phyloP scores from a whole-genome alignment of 2,329 filamentous ascomycete species.

The Emericellopsis atlantica region DNA sequence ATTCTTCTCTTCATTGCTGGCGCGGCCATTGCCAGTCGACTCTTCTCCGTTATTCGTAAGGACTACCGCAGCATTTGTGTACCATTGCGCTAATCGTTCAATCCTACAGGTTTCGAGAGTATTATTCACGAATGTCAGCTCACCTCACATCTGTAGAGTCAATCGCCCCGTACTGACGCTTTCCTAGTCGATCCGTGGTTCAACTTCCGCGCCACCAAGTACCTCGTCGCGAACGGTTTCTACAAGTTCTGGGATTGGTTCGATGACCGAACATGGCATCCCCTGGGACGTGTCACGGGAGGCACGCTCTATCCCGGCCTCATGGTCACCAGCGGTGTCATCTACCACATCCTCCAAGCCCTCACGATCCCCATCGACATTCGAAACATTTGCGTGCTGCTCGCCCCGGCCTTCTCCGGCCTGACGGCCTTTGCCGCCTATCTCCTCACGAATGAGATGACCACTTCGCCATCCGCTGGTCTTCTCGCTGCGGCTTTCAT shows the following conservation, averaged over 20 bases:
- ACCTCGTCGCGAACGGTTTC: slow-evolving; percentile 92
- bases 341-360: slow-evolving; percentile 86
- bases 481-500: slow-evolving; percentile 91
- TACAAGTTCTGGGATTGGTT: slow-evolving; percentile 99
- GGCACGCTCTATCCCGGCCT: slow-evolving; percentile 97
- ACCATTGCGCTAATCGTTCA: neutral
- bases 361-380: slow-evolving; percentile 92
- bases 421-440: slow-evolving; percentile 89
- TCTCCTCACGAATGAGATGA: slow-evolving; percentile 95
- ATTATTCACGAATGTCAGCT: slow-evolving; percentile 98
- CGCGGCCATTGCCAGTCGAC: slow-evolving; percentile 80
- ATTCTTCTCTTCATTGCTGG: slow-evolving; percentile 87
- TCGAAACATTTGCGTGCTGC: slow-evolving; percentile 94
- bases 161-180: slow-evolving; percentile 11
- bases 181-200: slow-evolving; percentile 93
- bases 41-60: slow-evolving; percentile 97
- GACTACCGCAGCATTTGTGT: slow-evolving; percentile 10
- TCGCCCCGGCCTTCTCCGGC: slow-evolving; percentile 88
- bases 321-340: slow-evolving; percentile 96
- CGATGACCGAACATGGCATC: slow-evolving; percentile 99
- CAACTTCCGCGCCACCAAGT: slow-evolving; percentile 98
- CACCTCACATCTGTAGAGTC: slow-evolving; percentile 4
- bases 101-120: slow-evolving; percentile 71
- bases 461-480: slow-evolving; percentile 84
- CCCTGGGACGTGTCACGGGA: slow-evolving; percentile 92